phyloP scores from a whole-genome alignment of 2,329 filamentous ascomycete species.

The Monosporascus sp. region DNA sequence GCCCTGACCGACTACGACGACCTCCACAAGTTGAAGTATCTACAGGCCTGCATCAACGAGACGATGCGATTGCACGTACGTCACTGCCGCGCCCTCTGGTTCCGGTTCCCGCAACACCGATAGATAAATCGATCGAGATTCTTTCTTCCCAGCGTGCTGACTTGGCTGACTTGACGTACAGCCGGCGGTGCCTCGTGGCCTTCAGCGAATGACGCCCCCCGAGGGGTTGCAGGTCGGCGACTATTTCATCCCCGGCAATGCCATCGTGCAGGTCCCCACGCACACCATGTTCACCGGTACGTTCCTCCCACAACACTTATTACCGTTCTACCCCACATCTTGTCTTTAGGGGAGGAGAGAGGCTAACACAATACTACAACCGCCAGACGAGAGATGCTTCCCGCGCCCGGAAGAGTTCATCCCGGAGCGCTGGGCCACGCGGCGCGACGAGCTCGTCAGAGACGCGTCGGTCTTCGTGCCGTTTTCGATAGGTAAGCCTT shows the following conservation, averaged over 20 bases:
- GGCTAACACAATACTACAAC: not conserved
- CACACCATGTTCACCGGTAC: slow-evolving; percentile 18
- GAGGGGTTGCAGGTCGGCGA: slow-evolving; percentile 30
- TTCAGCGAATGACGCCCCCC: slow-evolving; percentile 30
- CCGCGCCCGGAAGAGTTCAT: slow-evolving; percentile 15
- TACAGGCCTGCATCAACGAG: slow-evolving; percentile 36
- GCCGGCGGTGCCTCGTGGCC: slow-evolving; percentile 29
- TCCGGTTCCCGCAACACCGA: too few relatives aligned
- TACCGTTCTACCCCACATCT: not conserved
- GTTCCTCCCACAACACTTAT: not conserved
- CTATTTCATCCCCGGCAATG: slow-evolving; percentile 30
- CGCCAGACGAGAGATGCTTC: slow-evolving; percentile 13
- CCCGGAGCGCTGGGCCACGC: slow-evolving; percentile 17
- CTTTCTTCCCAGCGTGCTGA: too few relatives aligned
- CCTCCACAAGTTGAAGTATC: slow-evolving; percentile 17
- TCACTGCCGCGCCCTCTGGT: too few relatives aligned
- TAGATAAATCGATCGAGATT: too few relatives aligned
- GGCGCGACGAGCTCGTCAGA: slow-evolving; percentile 9
- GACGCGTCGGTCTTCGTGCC: slow-evolving; percentile 20
- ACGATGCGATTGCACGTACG: slow-evolving; percentile 26
- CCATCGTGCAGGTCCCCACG: slow-evolving; percentile 25
- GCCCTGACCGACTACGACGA: not conserved
- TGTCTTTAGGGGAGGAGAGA: not conserved
- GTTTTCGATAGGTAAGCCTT: slow-evolving; percentile 18
- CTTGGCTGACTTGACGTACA: not conserved